Base-by-base conservation (phyloP, 768 basidiomycete species). In the Leccinellum albellum region DNA sequence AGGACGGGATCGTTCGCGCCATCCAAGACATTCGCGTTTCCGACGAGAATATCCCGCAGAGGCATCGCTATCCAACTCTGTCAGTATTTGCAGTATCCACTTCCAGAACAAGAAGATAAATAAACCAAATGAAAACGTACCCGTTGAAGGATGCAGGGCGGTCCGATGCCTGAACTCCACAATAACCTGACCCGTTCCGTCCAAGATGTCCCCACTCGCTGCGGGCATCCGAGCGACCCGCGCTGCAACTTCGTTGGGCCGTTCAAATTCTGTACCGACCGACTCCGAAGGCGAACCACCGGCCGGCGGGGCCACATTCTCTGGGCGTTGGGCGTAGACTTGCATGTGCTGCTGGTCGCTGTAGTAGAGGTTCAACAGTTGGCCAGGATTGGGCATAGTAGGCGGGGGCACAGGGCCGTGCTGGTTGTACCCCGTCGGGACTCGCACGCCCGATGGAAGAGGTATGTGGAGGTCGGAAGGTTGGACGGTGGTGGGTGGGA, bases 131-230 rank as follows among this genome's bases (percentile, higher is more conserved):
- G 6, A 37, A 37, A 35, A 51, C 50, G 7, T 42, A 60, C 63
- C 63, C 8, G 10, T 28, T 9, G 55, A 59, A 24, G 46, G 49
- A 13, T 45, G 23, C 2, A 8, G 9, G 12, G 1, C 23, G 12
- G 26, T 3, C 12, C 8, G 32, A n/a, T 28, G 37, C 20, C 4
- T 33, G 14, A 66, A 66, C 9, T 59, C 56, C n/a, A 60, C 13
- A 4, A 15, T 10, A 17, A 8, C 4, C 17, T 17, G 26, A 10
- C 28, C 28, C 28, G 21, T 26, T n/a, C 6, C 6, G 13, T 6
- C 17, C 2, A 15, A 2, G 24, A 15, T 9, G 2, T 20, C 1
- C 7, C 6, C 42, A n/a, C 37, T 10, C n/a, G 4, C 20, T 24
- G 26, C 42, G 6, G 3, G 6, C 12, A 48, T 26, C 3, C 59